Conservation (phyloP, 2,329 filamentous ascomycete genomes). For the Beauveria sp. region DNA sequence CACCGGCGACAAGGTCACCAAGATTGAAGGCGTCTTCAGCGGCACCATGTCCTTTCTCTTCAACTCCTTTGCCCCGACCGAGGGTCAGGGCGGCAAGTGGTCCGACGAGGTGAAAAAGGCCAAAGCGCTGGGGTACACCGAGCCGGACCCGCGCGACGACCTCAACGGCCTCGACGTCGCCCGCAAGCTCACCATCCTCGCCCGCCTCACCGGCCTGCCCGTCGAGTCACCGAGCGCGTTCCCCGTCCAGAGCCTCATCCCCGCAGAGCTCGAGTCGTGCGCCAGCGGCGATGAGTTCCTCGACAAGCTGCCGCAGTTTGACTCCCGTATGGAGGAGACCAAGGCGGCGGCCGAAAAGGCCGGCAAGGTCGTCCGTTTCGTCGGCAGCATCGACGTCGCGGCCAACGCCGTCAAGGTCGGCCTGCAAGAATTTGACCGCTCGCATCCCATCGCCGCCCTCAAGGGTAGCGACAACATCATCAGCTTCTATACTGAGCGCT, state of each 20-base stretch:
- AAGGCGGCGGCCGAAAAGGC: slow-evolving; percentile 79
- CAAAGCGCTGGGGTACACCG: slow-evolving; percentile 87
- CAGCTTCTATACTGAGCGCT: slow-evolving; percentile 94
- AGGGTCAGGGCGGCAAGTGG: slow-evolving; percentile 70
- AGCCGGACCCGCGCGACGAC: slow-evolving; percentile 80
- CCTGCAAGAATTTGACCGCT: slow-evolving; percentile 78
- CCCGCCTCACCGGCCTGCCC: slow-evolving; percentile 72
- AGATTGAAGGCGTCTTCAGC: slow-evolving; percentile 94
- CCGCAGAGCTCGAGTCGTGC: slow-evolving; percentile 71
- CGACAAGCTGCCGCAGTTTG: slow-evolving; percentile 69
- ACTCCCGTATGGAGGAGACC: slow-evolving; percentile 80
- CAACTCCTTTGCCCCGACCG: slow-evolving; percentile 87
- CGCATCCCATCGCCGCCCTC: slow-evolving; percentile 84
- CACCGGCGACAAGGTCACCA: slow-evolving; percentile 84
- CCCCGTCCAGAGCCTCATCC: slow-evolving; percentile 90
- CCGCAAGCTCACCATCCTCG: slow-evolving; percentile 92
- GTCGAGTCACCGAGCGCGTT: slow-evolving; percentile 82
- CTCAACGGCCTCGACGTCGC: slow-evolving; percentile 86
- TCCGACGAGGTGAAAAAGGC: slow-evolving; percentile 87
- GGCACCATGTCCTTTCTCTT: slow-evolving; percentile 98
- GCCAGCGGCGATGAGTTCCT: slow-evolving; percentile 81
- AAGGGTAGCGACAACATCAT: slow-evolving; percentile 99
- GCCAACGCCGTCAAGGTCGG: slow-evolving; percentile 82
- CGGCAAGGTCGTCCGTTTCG: slow-evolving; percentile 89
- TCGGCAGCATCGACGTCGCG: slow-evolving; percentile 85